phyloP scores from a whole-genome alignment of 2,329 filamentous ascomycete species.

The Alternaria sp. region DNA sequence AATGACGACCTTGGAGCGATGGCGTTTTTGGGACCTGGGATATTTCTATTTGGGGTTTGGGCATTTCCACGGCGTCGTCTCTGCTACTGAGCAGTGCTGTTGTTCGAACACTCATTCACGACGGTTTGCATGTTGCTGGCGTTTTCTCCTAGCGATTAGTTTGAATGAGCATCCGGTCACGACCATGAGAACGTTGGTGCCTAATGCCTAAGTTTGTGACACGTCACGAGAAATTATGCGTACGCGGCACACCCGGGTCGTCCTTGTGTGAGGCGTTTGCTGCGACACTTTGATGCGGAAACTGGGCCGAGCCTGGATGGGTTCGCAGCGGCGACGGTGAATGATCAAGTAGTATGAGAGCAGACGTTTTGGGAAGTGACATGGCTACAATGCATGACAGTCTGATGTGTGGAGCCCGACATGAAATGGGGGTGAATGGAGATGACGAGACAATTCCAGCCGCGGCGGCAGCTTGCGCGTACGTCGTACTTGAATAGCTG shows the following conservation, averaged over 20 bases:
- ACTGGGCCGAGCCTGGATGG: slow-evolving; percentile 1
- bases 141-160: slow-evolving; percentile 20
- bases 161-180: slow-evolving; percentile 20
- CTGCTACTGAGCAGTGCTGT: slow-evolving; percentile 18
- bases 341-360: neutral
- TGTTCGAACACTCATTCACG: slow-evolving; percentile 34
- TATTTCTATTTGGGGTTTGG: slow-evolving; percentile 34
- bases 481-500: slow-evolving; percentile 13
- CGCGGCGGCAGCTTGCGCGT: slow-evolving; percentile 10
- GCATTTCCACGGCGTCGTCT: slow-evolving; percentile 41
- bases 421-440: neutral
- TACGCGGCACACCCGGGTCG: slow-evolving; percentile 10
- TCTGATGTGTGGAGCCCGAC: neutral
- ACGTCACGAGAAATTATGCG: slow-evolving; percentile 22
- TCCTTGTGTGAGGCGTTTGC: neutral
- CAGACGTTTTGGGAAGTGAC: neutral
- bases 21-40: slow-evolving; percentile 36
- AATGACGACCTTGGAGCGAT: slow-evolving; percentile 29
- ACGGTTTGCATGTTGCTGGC: slow-evolving; percentile 26
- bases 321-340: neutral
- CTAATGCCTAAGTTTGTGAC: slow-evolving; percentile 24
- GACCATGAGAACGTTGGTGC: slow-evolving; percentile 11
- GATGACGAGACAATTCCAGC: neutral
- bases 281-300: slow-evolving; percentile 5
- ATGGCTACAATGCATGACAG: neutral